A percentile compares a stretch with the other conserved stretches of the same genome.
These are phyloP conservation scores for Penicillium frequentans DNA, from an alignment of 2,329 filamentous ascomycete species.

Conservation along the genomic window DNA sequence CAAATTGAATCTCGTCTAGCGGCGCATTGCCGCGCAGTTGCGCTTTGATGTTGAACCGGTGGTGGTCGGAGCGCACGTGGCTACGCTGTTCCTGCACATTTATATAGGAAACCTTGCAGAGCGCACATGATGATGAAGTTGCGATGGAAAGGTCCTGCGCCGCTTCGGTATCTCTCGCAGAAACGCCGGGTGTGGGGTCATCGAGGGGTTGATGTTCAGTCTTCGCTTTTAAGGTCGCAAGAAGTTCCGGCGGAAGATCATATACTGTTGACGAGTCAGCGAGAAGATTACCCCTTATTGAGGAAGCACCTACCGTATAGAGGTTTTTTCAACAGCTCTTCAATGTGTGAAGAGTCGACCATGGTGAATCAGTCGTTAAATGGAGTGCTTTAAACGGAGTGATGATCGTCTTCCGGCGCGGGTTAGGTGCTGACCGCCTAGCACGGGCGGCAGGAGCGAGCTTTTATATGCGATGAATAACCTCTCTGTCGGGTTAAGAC, in stretches of 20 bases:
- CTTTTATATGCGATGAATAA: background rate
- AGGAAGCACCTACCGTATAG: conserved; percentile 46
- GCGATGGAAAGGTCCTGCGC: conserved; percentile 44
- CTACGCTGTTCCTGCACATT: conserved; percentile 77
- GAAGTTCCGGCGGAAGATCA: conserved; percentile 73
- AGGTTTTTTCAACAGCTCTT: conserved; percentile 48
- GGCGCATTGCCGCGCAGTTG: conserved; percentile 72
- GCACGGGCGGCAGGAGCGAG: background rate
- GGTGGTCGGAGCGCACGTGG: conserved; percentile 86
- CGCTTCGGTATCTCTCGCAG: conserved; percentile 27
- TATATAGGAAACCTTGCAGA: conserved; percentile 73
- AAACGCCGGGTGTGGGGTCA: conserved; percentile 21
- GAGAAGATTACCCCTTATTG: background rate
- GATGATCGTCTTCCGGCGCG: background rate
- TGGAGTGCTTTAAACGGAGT: background rate
- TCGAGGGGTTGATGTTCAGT: conserved; percentile 39
- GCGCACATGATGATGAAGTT: conserved; percentile 71
- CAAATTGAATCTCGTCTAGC: conserved; percentile 80
- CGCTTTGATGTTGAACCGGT: conserved; percentile 92
- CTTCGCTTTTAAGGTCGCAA: conserved; percentile 66
- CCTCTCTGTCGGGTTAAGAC: background rate
- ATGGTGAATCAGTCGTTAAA: conserved; percentile 6
- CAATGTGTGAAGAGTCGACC: conserved; percentile 25
- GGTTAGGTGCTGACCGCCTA: conserved; percentile 1
- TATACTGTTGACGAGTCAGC: conserved; percentile 63